phyloP scores from a whole-genome alignment of 1,284 basidiomycete species.

The Hymenochaete sp. region DNA sequence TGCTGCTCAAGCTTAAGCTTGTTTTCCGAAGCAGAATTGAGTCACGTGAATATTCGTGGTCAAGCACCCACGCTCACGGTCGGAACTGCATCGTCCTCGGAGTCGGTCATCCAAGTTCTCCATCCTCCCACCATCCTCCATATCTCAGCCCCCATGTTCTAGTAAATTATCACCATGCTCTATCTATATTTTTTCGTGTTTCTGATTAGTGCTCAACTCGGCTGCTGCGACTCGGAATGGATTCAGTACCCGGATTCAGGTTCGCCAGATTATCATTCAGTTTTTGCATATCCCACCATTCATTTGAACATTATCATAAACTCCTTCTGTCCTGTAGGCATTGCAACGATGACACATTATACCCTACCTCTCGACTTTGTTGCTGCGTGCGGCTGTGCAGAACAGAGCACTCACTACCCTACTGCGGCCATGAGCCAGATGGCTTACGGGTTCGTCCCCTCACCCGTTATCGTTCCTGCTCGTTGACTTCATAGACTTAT shows the following conservation, averaged over 20 bases:
- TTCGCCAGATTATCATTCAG: background rate
- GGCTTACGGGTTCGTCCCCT: constrained; percentile 70
- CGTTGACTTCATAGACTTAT: no score
- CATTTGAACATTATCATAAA: constrained; percentile 28
- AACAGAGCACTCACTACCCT: constrained; percentile 60
- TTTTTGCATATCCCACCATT: background rate
- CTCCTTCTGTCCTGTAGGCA: no score
- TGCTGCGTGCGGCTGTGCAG: constrained; percentile 57
- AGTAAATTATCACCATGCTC: background rate
- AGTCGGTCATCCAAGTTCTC: no score
- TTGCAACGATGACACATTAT: constrained; percentile 59
- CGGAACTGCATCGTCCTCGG: no score
- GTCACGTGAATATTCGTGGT: no score
- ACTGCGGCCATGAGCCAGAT: constrained; percentile 69
- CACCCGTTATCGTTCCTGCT: no score
- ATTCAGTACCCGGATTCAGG: constrained; percentile 15
- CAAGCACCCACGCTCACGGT: no score
- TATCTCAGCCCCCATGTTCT: background rate
- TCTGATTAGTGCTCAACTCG: background rate
- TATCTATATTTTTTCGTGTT: constrained; percentile 1
- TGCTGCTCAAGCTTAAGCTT: no score
- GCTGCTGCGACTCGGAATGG: constrained; percentile 11
- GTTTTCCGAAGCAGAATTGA: no score
- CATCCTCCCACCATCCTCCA: no score
- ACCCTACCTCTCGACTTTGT: constrained; percentile 48